Evolutionary conservation across 148 eudicot genomes (phyloP), one percentile per base, ranked within the genome.

Genomic region (Fallopia convolvulus): DNA sequence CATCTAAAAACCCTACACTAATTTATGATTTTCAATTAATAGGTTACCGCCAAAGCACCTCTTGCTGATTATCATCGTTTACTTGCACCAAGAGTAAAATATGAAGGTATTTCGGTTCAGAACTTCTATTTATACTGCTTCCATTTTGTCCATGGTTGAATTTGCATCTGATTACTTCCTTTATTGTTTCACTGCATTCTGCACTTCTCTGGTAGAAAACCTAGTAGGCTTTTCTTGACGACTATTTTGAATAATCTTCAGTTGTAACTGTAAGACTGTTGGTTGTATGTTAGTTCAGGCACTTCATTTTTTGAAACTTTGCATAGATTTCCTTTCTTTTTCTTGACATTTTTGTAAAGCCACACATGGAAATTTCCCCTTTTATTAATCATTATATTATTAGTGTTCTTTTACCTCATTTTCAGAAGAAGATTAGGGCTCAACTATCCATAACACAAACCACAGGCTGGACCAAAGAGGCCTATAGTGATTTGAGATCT

Each of bases 61-160:
- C 81, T 89, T 83, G 94, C 91, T 83, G 94, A 95, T 87, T 95
- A 89, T 81, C 95, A 92, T 85, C 97, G 99, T 42, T 74, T 95
- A 83, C 85, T 92, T 75, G 87, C 86, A 61, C 97, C 99, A 49
- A 84, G 91, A 50, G 86, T 55, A 74, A 85, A 81, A 80, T 92
- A 90, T 78, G 92, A 94, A 88, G 97, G 99, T 95, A 87, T 68
- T 26, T 66, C 33, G 20, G 63, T 42, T 80, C 20, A 42, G 72
- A 30, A n/a, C 48, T 52, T 74, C 70, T n/a, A 2, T 33, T 8
- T 36, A 39, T 36, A 42, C 20, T 60, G 36, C 74, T 42, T 15
- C 46, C 74, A 70, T 15, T 42, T 70, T 70, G 3, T 39, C 44
- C 20, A 5, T 70, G 74, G 17, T 70, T 36, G 44, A 39, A 68